Conservation (phyloP, 345 rosid genomes). For the Cardamine occulta region DNA sequence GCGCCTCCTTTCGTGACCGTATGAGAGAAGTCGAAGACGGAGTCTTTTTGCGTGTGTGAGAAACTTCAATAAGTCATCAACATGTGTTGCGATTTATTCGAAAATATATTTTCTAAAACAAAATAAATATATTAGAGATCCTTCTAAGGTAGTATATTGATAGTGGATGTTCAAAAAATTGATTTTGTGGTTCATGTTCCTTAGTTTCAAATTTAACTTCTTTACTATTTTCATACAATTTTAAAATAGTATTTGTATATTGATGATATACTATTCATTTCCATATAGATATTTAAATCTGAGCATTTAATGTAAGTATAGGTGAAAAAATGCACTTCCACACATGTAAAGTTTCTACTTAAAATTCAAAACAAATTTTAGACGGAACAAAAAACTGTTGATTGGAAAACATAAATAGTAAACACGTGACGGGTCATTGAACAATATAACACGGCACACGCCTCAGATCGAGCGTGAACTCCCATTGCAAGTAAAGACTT, state of each 20-base stretch:
- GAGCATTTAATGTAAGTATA: background rate
- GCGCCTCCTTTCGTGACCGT: conserved; percentile 10
- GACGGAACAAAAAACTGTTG: background rate
- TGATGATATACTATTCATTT: no score
- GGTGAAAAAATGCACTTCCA: background rate
- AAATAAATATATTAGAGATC: background rate
- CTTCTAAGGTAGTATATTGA: background rate
- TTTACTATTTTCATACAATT: no score
- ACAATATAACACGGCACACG: background rate
- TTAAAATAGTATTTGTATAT: no score
- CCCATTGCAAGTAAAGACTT: conserved; percentile 3
- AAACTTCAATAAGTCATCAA: background rate
- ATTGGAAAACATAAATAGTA: background rate
- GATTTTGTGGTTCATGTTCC: no score
- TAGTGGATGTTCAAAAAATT: no score
- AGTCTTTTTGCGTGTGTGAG: background rate
- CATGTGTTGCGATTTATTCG: background rate
- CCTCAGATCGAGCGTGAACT: conserved; percentile 9
- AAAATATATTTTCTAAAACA: background rate
- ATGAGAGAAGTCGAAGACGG: conserved; percentile 5
- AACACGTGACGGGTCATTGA: background rate
- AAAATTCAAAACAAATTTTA: background rate
- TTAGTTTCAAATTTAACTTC: no score
- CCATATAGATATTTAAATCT: background rate
- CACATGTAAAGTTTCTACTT: no score